Evolutionary conservation across 2,329 filamentous ascomycete species (phyloP), one percentile per base, ranked within the genome.

Genomic region (Westerdykella aurantiaca): DNA sequence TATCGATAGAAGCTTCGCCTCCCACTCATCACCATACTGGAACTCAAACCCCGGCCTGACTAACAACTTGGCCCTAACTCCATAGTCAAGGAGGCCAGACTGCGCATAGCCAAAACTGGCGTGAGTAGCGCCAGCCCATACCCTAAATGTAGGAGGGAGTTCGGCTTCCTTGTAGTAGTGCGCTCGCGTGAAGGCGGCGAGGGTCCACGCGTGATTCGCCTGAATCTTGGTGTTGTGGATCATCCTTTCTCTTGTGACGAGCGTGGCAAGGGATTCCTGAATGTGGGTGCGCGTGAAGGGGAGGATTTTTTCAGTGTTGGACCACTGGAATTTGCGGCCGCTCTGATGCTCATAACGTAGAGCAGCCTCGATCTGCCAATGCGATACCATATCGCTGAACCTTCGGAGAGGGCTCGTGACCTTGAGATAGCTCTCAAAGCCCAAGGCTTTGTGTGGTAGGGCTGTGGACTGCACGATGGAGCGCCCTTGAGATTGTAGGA

Each of bases 301-400:
- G 4, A 82, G 66, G n/a, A 57, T 37, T 5, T 76, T 71, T 6
- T 77, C 67, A 11, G 42, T 10, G 44, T 40, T 49, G 3, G 53
- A 44, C 5, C 53, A 51, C 38, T 71, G 52, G 18, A 78, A 64
- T n/a, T 56, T 67, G 16, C 62, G 59, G 12, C 72, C 72, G 4
- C 69, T 68, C 23, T 63, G 55, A 10, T 73, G 70, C 61, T 83
- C 80, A 48, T 76, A 71, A 10, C 77, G 75, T 34, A 84, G 53
- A 1, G 77, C 79, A 6, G 79, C 76, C 66, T 83, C 79, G 38
- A 82, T 80, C 51, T 84, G 80, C 72, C 81, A 83, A 57, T 83
- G 80, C 10, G 72, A 67, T 37, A 83, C 69, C 57, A 83, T 72
- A 60, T 84, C 81, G 38, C 69, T 71, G 59, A 77, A 83, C 31